Base-by-base conservation (phyloP, 208 protist genomes). In the Wallacemonas sp. region DNA sequence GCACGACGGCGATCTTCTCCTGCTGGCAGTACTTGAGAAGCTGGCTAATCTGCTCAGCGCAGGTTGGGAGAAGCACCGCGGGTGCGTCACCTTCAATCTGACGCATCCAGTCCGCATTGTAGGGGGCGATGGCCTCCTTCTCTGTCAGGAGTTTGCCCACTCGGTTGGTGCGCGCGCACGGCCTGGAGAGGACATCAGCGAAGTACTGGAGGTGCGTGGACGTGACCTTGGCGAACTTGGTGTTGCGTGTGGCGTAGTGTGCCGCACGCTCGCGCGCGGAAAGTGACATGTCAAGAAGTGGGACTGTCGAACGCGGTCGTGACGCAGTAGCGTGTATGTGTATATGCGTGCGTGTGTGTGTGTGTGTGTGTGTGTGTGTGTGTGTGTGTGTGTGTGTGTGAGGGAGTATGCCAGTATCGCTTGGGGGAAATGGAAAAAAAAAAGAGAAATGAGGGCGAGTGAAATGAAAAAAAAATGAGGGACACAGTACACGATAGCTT, bases 21-120 rank as follows among this genome's bases (percentile, higher is more conserved):
- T 82, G 52, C 78, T 98, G 93, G 80, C 97, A 98, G 81, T 98
- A 97, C 45, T 55, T 36, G 0, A 99, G 61, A 50, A 98, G 91
- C 22, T 71, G 55, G 5, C 86, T 87, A 8, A 92, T 74, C 18
- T 92, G 81, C 26, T 64, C 41, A 20, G 86, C 79, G 59, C 70
- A 87, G 10, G 75, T 86, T 23, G 86, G 86, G 36, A 89, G 59
- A 42, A 89, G 65, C 55, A 92, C 81, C 7, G 77, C 82, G 18
- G 82, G 77, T 18, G 69, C 57, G 23, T 52, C 28, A 26, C 86
- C 86, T 46, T 86, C 66, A 18, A 89, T 65, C 42, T 92, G 86
- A 12, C 61, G 65, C 76, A 86, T 82, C 86, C 86, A 92, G 63
- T 92, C 86, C 28, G 63, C 52, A 71, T 92, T 92, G 63, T 79